These are phyloP conservation scores for Annulohypoxylon stygium DNA, from an alignment of 495 filamentous ascomycete genomes.

Conservation along the genomic window DNA sequence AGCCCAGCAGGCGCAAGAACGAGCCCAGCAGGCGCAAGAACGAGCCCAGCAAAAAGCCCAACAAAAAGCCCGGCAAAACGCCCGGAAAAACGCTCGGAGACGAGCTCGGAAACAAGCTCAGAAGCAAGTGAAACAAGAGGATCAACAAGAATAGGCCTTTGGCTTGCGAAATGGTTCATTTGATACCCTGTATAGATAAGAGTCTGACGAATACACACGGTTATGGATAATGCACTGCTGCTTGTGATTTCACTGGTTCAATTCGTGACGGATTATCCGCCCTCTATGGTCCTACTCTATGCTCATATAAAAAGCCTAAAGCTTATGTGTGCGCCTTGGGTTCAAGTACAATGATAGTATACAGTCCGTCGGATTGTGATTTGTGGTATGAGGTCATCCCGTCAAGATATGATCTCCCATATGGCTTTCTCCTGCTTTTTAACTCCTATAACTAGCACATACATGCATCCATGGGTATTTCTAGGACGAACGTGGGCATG, in stretches of 20 bases:
- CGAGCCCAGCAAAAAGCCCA: too few relatives aligned
- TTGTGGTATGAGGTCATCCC: constrained; percentile 4
- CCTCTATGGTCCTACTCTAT: constrained; percentile 7
- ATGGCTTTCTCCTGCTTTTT: neutral
- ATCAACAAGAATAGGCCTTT: constrained; percentile 14
- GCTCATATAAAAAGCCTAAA: constrained; percentile 20
- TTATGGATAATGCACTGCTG: constrained; percentile 1
- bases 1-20: too few relatives aligned
- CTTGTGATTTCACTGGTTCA: neutral
- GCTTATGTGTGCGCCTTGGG: constrained; percentile 14
- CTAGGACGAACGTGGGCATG: neutral
- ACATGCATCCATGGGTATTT: neutral
- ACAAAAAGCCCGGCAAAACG: too few relatives aligned
- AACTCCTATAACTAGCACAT: neutral
- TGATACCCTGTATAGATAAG: constrained; percentile 33
- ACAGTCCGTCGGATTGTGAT: constrained; percentile 23
- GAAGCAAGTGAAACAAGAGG: too few relatives aligned
- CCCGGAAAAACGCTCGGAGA: too few relatives aligned
- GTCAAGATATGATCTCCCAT: constrained; percentile 14
- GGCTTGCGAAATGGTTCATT: constrained; percentile 1
- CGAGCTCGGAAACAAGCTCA: too few relatives aligned
- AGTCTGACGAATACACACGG: constrained; percentile 22
- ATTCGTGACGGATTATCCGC: neutral
- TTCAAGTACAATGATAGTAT: constrained; percentile 35
- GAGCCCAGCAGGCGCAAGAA: too few relatives aligned